phyloP scores from a whole-genome alignment of 2,329 filamentous ascomycete genomes.

The Talaromyces verruculosus region DNA sequence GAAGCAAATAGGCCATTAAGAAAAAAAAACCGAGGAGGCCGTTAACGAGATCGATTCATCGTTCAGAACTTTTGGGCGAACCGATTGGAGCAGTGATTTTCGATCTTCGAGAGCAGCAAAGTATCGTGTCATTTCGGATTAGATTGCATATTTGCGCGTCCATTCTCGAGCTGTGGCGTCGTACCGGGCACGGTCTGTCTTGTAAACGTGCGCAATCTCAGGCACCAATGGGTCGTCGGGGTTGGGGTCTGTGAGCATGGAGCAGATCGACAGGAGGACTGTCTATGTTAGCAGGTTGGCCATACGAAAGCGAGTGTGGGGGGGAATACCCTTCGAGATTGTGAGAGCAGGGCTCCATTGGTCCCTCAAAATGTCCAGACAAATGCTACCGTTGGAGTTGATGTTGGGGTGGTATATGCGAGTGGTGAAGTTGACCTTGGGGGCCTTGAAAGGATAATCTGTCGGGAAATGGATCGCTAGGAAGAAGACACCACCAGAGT shows the following conservation, averaged over 20 bases:
- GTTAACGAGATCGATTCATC: conserved; percentile 28
- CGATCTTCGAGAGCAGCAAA: conserved; percentile 28
- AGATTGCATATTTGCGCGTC: conserved; percentile 99
- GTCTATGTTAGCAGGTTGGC: neutral
- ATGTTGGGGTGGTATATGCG: conserved; percentile 99
- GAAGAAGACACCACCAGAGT: conserved; percentile 98
- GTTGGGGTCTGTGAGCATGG: conserved; percentile 99
- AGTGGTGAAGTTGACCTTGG: conserved; percentile 99
- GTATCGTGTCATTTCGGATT: conserved; percentile 39
- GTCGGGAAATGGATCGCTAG: conserved; percentile 98
- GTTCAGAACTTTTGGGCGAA: conserved; percentile 6
- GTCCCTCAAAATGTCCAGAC: conserved; percentile 95
- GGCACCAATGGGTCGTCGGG: conserved; percentile 97
- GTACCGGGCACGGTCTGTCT: conserved; percentile 94
- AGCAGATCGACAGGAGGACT: conserved; percentile 99
- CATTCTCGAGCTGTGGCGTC: conserved; percentile 96
- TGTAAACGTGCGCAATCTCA: conserved; percentile 99
- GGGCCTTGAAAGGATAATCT: conserved; percentile 99
- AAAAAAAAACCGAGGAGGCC: conserved; percentile 40
- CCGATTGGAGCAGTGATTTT: neutral
- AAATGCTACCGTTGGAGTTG: conserved; percentile 99
- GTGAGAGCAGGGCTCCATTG: conserved; percentile 99
- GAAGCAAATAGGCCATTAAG: conserved; percentile 35
- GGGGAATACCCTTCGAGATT: conserved; percentile 82
- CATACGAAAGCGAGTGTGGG: neutral